Base-by-base conservation (phyloP, 1,284 basidiomycete species). In the Ceratobasidium sp. region DNA sequence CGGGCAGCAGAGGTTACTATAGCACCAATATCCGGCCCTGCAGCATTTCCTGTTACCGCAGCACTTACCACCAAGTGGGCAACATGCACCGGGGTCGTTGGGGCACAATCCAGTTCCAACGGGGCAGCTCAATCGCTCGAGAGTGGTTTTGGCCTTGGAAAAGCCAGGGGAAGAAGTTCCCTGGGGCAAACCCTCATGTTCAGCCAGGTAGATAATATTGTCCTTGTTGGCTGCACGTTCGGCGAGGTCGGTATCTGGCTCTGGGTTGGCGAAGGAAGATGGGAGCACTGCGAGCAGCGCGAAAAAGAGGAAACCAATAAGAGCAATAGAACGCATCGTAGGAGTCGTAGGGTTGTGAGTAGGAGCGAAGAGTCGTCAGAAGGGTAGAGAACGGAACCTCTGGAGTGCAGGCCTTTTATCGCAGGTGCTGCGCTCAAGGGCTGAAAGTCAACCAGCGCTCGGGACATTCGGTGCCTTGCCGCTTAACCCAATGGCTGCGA, bases 311-410 rank as follows among this genome's bases (percentile, higher is more conserved):
- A n/a, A n/a, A n/a, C 22, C 22, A 19, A 64, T n/a, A 9, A 33
- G 17, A 24, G 62, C 11, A n/a, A 31, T 50, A 50, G 47, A 64
- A 48, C 47, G 62, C 62, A 64, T 64, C 24, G 9, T 48, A 29
- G 22, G 29, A n/a, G n/a, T n/a, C n/a, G n/a, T n/a, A n/a, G n/a
- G n/a, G n/a, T n/a, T n/a, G n/a, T n/a, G n/a, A n/a, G n/a, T n/a
- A n/a, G n/a, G n/a, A n/a, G n/a, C n/a, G n/a, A n/a, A n/a, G n/a
- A 54, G 53, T 24, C 24, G n/a, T 54, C 53, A 54, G 53, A 54
- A 27, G n/a, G 53, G 8, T 54, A 29, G 53, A n/a, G 53, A 27
- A 22, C n/a, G 22, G 31, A 15, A 15, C 31, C 15, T 27, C 31
- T 29, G 22, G 31, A 29, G 11, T 24, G 17, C 15, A 22, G 22